Evolutionary conservation across 345 rosid genomes (phyloP).

Genomic region (Salix viminalis): DNA sequence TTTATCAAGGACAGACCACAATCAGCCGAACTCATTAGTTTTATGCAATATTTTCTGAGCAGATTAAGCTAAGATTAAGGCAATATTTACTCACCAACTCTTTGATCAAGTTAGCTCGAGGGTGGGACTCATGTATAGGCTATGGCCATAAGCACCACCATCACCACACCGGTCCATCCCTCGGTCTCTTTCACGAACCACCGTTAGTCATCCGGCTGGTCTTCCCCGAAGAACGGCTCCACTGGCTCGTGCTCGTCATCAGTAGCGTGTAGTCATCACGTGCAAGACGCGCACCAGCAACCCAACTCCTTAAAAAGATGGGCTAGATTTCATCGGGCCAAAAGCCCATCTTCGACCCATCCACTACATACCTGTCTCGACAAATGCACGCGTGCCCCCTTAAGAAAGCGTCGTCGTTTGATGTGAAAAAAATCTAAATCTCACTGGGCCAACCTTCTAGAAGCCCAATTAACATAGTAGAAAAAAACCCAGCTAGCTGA

Average conservation of each 20-base stretch:
- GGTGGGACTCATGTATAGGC: slow-evolving; percentile 64
- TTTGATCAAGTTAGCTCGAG: slow-evolving; percentile 50
- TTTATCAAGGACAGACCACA: slow-evolving; percentile 14
- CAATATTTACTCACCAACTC: slow-evolving; percentile 49
- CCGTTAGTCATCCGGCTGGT: slow-evolving; percentile 59
- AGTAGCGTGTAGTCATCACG: slow-evolving; percentile 62
- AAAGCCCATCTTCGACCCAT: not conserved
- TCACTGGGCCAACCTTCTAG: no score
- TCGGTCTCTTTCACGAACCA: slow-evolving; percentile 73
- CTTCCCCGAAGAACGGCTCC: slow-evolving; percentile 54
- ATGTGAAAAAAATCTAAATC: not conserved
- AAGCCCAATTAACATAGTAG: no score
- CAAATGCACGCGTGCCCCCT: not conserved
- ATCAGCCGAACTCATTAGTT: not conserved
- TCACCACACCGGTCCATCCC: slow-evolving; percentile 69
- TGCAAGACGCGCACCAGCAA: slow-evolving; percentile 52
- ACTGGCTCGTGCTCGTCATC: slow-evolving; percentile 54
- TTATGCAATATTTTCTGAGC: not conserved
- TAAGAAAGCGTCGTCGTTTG: not conserved
- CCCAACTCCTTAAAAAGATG: slow-evolving; percentile 33
- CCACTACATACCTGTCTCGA: not conserved
- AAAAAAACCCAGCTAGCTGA: no score
- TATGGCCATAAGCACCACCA: slow-evolving; percentile 65
- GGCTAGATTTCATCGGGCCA: not conserved
- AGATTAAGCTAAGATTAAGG: not conserved